Conservation (phyloP, 2,329 filamentous ascomycete genomes). For the Huntiella moniliformis region DNA sequence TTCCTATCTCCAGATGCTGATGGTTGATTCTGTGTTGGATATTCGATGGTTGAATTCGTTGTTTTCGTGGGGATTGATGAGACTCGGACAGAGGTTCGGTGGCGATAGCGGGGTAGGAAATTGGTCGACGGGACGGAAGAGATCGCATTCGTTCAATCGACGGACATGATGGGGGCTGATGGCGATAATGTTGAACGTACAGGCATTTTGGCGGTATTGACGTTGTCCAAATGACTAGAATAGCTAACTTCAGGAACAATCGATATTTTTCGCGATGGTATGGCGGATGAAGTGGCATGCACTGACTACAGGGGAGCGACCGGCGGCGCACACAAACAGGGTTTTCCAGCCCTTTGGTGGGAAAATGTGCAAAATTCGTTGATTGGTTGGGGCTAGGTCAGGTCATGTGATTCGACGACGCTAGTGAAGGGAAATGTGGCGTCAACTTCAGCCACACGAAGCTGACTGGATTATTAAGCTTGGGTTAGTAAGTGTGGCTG, state of each 20-base stretch:
- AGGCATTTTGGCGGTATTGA: constrained; percentile 13
- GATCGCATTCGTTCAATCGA: constrained; percentile 10
- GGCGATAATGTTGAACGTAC: constrained; percentile 10
- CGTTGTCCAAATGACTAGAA: constrained; percentile 12
- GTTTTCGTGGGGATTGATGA: background rate
- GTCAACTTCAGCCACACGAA: background rate
- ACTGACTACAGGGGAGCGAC: background rate
- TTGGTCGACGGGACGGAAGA: background rate
- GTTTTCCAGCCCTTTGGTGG: constrained; percentile 9
- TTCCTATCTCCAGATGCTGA: too few species aligned
- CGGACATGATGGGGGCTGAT: constrained; percentile 6
- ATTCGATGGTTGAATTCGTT: too few species aligned
- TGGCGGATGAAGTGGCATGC: constrained; percentile 11
- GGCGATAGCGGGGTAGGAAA: background rate
- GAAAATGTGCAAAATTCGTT: constrained; percentile 12
- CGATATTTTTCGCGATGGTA: constrained; percentile 10
- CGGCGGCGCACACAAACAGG: constrained; percentile 6
- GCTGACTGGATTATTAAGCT: background rate
- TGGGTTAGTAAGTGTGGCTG: too few species aligned
- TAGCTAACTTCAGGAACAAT: constrained; percentile 11
- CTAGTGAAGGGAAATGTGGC: constrained; percentile 2
- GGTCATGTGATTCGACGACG: constrained; percentile 5
- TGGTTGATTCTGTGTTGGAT: too few species aligned
- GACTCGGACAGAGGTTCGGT: background rate
- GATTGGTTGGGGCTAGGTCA: constrained; percentile 4